phyloP scores from a whole-genome alignment of 495 filamentous ascomycete genomes.

The Margaritispora aquatica region DNA sequence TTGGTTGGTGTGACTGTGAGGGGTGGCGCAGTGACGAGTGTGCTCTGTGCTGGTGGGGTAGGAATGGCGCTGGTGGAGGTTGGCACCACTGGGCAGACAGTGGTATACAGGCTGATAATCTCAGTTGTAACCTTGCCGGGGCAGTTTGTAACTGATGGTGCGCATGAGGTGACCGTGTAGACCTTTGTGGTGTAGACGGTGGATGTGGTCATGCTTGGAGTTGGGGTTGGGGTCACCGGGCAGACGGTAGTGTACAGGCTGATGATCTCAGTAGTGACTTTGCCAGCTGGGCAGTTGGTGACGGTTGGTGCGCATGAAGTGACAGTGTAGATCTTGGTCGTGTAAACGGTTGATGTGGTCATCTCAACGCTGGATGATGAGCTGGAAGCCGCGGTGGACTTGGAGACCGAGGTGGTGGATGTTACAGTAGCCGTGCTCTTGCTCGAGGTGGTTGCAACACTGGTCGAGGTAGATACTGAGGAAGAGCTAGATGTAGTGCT shows the following conservation, averaged over 20 bases:
- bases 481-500: constrained; percentile 2
- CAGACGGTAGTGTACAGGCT: constrained; percentile 37
- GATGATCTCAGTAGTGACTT: constrained; percentile 32
- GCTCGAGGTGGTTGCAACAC: not conserved
- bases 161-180: constrained; percentile 6
- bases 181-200: constrained; percentile 4
- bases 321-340: constrained; percentile 36
- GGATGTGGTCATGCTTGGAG: constrained; percentile 5
- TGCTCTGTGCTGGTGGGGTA: constrained; percentile 45
- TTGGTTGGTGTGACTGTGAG: not conserved
- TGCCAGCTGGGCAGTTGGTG: constrained; percentile 50
- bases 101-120: constrained; percentile 33
- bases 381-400: not conserved
- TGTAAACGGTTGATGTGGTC: not conserved
- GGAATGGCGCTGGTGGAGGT: constrained; percentile 33
- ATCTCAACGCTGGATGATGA: not conserved
- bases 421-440: not conserved
- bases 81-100: constrained; percentile 37
- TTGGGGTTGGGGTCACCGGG: constrained; percentile 29
- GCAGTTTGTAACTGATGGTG: constrained; percentile 10
- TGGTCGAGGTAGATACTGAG: not conserved
- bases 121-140: constrained; percentile 33
- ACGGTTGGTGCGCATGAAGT: constrained; percentile 50
- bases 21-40: not conserved
- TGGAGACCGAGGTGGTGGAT: not conserved